Conservation (phyloP, 2,329 filamentous ascomycete species). For the Pseudogymnoascus sp. region DNA sequence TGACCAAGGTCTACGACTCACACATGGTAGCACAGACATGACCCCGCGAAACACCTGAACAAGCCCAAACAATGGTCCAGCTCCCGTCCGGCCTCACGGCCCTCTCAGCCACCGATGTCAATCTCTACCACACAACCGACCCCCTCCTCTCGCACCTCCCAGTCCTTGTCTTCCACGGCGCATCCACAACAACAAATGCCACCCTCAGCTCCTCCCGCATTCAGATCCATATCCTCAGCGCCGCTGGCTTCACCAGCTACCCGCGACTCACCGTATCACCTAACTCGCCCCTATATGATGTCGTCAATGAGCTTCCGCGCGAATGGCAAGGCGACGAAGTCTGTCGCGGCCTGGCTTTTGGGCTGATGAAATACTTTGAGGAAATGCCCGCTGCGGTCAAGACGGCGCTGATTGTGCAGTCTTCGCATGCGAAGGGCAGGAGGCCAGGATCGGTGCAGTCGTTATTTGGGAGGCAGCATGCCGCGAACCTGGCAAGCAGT, state of each 20-base stretch:
- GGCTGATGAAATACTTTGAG: constrained; percentile 86
- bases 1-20: not conserved
- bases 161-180: constrained; percentile 84
- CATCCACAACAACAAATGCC: constrained; percentile 81
- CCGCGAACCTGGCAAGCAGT: constrained; percentile 76
- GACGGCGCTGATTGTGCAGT: constrained; percentile 52
- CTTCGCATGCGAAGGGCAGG: constrained; percentile 36
- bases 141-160: constrained; percentile 72
- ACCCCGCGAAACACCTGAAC: not conserved
- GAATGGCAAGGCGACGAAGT: constrained; percentile 95
- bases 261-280: constrained; percentile 88
- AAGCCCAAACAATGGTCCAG: constrained; percentile 61
- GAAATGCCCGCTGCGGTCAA: constrained; percentile 76
- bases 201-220: constrained; percentile 86
- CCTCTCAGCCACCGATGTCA: constrained; percentile 72
- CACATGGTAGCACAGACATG: constrained; percentile 3
- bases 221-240: constrained; percentile 84
- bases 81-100: constrained; percentile 66
- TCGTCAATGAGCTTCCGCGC: constrained; percentile 80
- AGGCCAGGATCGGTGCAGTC: constrained; percentile 51
- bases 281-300: constrained; percentile 81
- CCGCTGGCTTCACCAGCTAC: constrained; percentile 83
- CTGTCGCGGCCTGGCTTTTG: constrained; percentile 83
- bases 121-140: constrained; percentile 84
- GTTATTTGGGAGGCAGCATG: constrained; percentile 86